Evolutionary conservation across 352 stramenopile species (phyloP).

Genomic region (Phytophthora citricola): DNA sequence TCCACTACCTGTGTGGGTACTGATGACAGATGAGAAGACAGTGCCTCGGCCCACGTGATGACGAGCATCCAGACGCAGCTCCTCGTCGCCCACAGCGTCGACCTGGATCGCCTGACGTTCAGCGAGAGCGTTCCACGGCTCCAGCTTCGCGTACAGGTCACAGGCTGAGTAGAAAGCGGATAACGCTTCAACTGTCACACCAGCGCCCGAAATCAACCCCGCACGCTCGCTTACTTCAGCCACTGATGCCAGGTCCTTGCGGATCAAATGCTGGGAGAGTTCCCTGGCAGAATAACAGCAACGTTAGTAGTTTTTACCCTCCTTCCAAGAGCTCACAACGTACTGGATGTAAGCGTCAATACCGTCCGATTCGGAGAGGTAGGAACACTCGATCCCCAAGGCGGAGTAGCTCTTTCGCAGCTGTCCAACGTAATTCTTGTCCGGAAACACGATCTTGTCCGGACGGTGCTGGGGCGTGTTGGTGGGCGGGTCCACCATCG

Average conservation of each 20-base stretch:
- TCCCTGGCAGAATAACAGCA: conserved; percentile 43
- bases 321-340: conserved; percentile 14
- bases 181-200: conserved; percentile 66
- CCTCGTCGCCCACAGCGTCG: conserved; percentile 63
- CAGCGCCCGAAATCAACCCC: conserved; percentile 60
- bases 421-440: conserved; percentile 78
- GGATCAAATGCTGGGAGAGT: conserved; percentile 79
- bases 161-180: conserved; percentile 69
- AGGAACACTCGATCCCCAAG: conserved; percentile 86
- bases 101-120: conserved; percentile 86
- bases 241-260: conserved; percentile 83
- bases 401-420: conserved; percentile 79
- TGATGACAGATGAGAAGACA: conserved; percentile 81
- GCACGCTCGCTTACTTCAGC: conserved; percentile 79
- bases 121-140: conserved; percentile 72
- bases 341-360: conserved; percentile 88
- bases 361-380: conserved; percentile 84
- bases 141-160: conserved; percentile 63
- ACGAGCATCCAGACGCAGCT: conserved; percentile 68
- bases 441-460: conserved; percentile 87
- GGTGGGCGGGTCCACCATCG: conserved; percentile 79
- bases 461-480: conserved; percentile 80
- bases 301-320: no score
- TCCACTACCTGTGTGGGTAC: conserved; percentile 45
- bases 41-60: conserved; percentile 62